Evolutionary conservation across 768 basidiomycete species (phyloP), one percentile per base, ranked within the genome.

Genomic region (Candolleomyces aberdarensis): DNA sequence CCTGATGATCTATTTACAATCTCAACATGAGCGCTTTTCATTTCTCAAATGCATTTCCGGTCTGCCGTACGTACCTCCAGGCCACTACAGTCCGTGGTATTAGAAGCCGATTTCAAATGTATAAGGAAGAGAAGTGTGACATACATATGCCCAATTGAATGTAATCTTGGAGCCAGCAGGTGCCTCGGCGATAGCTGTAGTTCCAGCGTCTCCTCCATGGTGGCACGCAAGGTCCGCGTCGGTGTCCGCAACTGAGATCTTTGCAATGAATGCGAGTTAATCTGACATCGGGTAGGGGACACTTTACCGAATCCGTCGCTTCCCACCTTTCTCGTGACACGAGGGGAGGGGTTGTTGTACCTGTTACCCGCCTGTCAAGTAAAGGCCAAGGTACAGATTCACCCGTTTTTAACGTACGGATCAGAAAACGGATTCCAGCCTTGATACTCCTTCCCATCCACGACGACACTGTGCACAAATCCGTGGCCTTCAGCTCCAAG

Each of bases 81-180:
- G 76, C 77, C 77, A 77, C 77, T 78, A 57, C 3, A 50, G 46
- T 36, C 7, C 17, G 56, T 20, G 58, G 53, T 47, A 59, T 59
- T 58, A 48, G 58, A 62, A 59, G 47, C 52, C 48, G 49, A 55
- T 59, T 49, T 63, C 20, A 39, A 59, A 43, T 51, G 22, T 19
- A 50, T 14, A 44, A 26, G 39, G 40, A 53, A 31, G 49, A n/a
- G n/a, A n/a, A 36, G 40, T 22, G 58, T n/a, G 6, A 71, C 77
- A 64, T 68, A 80, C 80, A 66, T 76, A 75, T 57, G 65, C 71
- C 80, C 80, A 81, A 56, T 76, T 65, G 64, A 82, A 82, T 2
- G 68, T 70, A 36, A 82, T 71, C 56, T 73, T 66, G 58, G 77
- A 76, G 39, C 81, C 80, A 50, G 80, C 75, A 47, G 70, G 57